Base-by-base conservation (phyloP, 163 green algal genomes). In the Coccomyxa subellipsoidea region DNA sequence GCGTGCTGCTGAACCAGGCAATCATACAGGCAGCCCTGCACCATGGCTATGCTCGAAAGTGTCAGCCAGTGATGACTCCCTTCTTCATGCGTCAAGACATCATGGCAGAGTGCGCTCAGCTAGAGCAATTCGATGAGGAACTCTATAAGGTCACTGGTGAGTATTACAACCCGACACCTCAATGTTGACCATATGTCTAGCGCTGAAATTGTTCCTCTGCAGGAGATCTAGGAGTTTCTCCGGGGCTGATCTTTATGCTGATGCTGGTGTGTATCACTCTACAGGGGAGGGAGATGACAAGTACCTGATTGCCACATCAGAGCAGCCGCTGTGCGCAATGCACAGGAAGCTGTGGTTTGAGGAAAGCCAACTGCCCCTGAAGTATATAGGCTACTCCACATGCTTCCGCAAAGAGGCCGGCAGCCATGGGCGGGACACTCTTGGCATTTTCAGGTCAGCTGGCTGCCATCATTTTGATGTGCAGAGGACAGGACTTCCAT, bases 351-450 rank as follows among this genome's bases (percentile, higher is more conserved):
- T 90, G 40, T 99, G 96, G 96, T 85, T 87, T 81, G 73, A 83
- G 54, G 70, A 85, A 38, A 37, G 6, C 15, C 75, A 89, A 80
- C 85, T 94, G 73, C 90, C 90, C 9, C 82, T 91, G 79, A 95
- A 92, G 76, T 96, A 98, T 83, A 88, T 96, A 23, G 97, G 97
- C 79, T 99, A 99, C 91, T 98, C 94, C 36, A 99, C 97, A 27
- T 99, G 97, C 92, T 99, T 99, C 93, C 88, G 97, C 66, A 99
- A 99, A 91, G 97, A 99, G 91, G 97, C 91, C 0, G 97, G 97
- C 79, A 94, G 86, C 77, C 97, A 99, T 87, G 96, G 97, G 0
- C 86, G 97, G 7, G 97, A 99, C 91, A 99, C 97, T 7, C 90
- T 98, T 12, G 97, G 97, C 84, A 99, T 99, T 84, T 99, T 99